Conservation (phyloP, 73 alveolate genomes). For the Paramecium sonneborni region DNA sequence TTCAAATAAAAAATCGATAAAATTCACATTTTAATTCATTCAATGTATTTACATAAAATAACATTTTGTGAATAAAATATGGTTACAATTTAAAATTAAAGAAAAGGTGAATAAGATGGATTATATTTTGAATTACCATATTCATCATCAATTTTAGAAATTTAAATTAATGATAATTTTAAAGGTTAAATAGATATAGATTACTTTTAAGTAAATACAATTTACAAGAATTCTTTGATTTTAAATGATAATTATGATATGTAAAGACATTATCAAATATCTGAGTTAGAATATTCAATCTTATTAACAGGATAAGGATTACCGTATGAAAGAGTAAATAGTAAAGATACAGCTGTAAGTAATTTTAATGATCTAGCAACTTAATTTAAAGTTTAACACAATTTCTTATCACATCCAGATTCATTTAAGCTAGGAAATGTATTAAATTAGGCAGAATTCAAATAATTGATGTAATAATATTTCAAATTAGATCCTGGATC, state of each 20-base stretch:
- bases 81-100: not conserved
- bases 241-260: conserved; percentile 26
- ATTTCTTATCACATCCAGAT: not conserved
- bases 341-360: not conserved
- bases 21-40: not conserved
- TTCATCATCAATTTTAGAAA: not conserved
- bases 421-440: not conserved
- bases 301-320: not conserved
- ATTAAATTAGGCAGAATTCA: not conserved
- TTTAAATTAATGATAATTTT: not conserved
- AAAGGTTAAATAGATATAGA: not conserved
- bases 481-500: not conserved
- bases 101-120: not conserved
- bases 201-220: not conserved
- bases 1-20: not conserved
- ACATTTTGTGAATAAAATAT: not conserved
- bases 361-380: not conserved
- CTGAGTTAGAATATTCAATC: conserved; percentile 21
- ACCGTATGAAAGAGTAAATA: not conserved
- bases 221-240: not conserved
- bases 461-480: not conserved
- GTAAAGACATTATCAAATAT: conserved; percentile 31
- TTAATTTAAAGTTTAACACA: not conserved
- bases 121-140: not conserved
- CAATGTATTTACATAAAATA: not conserved